Evolutionary conservation across 148 eudicot genomes (phyloP), one percentile per base, ranked within the genome.

Genomic region (Salicornia ramosissima): DNA sequence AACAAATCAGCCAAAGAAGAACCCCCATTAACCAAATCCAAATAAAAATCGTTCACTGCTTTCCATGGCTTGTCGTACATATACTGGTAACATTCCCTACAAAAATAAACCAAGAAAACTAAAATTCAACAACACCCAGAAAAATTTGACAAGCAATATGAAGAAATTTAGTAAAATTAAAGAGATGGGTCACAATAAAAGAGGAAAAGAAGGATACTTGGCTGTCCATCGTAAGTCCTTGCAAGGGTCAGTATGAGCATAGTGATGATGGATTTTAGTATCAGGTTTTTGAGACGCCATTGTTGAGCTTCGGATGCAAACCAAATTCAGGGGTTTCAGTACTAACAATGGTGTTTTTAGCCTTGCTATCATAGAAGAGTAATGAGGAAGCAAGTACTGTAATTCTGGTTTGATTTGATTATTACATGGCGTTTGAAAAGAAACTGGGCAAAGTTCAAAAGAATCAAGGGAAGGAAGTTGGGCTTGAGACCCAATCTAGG

Each of bases 61-160:
- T 85, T 70, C 98, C 98, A 93, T 45, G 89, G 85, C 81, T 84
- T 88, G 12, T 65, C 79, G 77, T 86, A 88, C 96, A 93, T 88
- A 76, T 73, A 90, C 71, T 86, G 69, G 40, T 85, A 88, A 69
- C 87, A 82, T 67, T 93, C 98, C 85, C 98, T 91, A 78, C 68
- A 40, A 39, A 31, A 40, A 26, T 28, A 16, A 53, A 31, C 6
- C 22, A 45, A 45, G 47, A 13, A 43, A 19, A 69, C 28, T 15
- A 67, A 65, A 76, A 40, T 15, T 4, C n/a, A 42, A 56, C n/a
- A 25, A 56, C 6, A 40, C 75, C 53, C 63, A 25, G 15, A 53
- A 15, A 55, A 26, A 47, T 39, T 57, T 30, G 26, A 66, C 13
- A 55, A 22, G 1, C 51, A 56, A 45, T 26, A 8, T 21, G 18